Evolutionary conservation across 306 rosid genomes (phyloP), one percentile per base, ranked within the genome.

Genomic region (Gillenia trifoliata): DNA sequence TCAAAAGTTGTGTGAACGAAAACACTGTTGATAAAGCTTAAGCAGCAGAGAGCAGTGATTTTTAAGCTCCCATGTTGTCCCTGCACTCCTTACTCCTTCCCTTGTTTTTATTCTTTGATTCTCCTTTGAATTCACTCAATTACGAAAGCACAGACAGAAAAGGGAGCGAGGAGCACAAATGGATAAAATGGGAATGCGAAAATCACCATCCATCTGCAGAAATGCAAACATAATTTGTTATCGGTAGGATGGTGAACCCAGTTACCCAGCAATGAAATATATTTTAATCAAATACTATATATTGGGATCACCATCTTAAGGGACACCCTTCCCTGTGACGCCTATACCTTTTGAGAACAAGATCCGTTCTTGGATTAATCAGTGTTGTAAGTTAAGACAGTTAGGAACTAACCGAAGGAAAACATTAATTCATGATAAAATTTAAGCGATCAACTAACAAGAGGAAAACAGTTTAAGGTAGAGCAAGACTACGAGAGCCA

Each of bases 1-100:
- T 71, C 71, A 75, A 71, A 74, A 83, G 78, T 66, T 54, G 65
- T 52, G 17, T 26, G 68, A 71, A 56, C 33, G 8, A 65, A 57
- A 49, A 25, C 64, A 71, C 45, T 57, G 56, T 16, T 25, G 76
- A 22, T 9, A 57, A 33, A 57, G 68, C 30, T 36, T 12, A 30
- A 13, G 52, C 34, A 34, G 64, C 8, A n/a, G n/a, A 23, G 16
- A 29, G 11, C 60, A 61, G 36, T 30, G 28, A 54, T 36, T 41
- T 64, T 23, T 40, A 8, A 25, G n/a, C 50, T 54, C 22, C 65
- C 22, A 60, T 28, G 28, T 15, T 60, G 38, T 34, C 38, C 38
- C 38, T 34, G 9, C 38, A 34, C 9, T 34, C n/a, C n/a, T n/a
- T n/a, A n/a, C n/a, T n/a, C n/a, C n/a, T n/a, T n/a, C n/a, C 38